Percentiles rank a stretch among this genome's conserved stretches.
Conservation (phyloP, 2,329 filamentous ascomycete genomes). For the Fusarium bactridioides region DNA sequence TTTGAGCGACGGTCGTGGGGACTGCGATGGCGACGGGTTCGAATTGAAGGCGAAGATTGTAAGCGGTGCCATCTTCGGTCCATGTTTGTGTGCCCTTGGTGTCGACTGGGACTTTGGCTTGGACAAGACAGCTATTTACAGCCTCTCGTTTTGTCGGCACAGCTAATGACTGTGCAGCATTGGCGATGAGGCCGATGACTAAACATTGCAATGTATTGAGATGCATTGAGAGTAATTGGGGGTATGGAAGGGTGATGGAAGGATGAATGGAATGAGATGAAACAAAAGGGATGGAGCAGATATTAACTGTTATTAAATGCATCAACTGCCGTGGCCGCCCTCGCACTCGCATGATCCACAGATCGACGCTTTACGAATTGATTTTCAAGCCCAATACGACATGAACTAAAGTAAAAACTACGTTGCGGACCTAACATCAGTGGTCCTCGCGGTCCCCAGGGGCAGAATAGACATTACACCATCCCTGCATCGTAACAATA, state of each 20-base stretch:
- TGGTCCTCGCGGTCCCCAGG: neutral
- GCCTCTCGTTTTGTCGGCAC: conserved; percentile 35
- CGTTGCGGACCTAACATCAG: neutral
- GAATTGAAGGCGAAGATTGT: conserved; percentile 47
- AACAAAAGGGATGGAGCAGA: neutral
- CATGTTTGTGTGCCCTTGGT: conserved; percentile 37
- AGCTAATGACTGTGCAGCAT: neutral
- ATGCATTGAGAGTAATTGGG: neutral
- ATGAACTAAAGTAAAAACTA: neutral
- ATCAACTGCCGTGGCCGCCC: neutral
- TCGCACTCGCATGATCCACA: neutral
- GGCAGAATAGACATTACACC: too few species aligned
- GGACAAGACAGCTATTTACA: conserved; percentile 42
- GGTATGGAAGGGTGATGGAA: neutral
- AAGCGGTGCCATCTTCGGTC: conserved; percentile 45
- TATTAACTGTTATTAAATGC: neutral
- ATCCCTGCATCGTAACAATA: neutral
- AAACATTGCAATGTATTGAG: neutral
- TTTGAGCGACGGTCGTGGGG: conserved; percentile 48
- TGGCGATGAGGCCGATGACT: neutral
- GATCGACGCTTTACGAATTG: conserved; percentile 14
- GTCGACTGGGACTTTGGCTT: conserved; percentile 39
- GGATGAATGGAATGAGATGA: neutral
- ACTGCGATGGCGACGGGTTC: conserved; percentile 45
- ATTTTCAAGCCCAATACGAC: conserved; percentile 4